phyloP scores from a whole-genome alignment of 257 asterid species.

The Solanum sejunctum region DNA sequence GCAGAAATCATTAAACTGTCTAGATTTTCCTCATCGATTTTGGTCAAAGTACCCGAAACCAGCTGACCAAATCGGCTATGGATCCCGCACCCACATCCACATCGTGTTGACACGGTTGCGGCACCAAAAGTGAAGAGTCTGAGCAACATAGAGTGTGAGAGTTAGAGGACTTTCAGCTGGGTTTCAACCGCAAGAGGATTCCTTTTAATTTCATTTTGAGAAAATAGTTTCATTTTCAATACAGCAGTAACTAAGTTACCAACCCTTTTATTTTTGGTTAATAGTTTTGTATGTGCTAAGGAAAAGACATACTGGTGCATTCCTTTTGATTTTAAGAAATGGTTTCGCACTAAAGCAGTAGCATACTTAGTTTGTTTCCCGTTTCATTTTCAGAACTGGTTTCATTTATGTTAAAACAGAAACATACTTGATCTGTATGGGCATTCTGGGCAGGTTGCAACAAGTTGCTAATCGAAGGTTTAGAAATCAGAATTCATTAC shows the following conservation, averaged over 20 bases:
- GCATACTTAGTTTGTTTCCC: neutral
- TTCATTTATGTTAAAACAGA: neutral
- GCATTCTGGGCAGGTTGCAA: neutral
- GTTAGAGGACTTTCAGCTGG: neutral
- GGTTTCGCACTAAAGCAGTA: neutral
- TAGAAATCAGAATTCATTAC: neutral
- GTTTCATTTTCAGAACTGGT: neutral
- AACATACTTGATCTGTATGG: neutral
- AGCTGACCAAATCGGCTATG: too few relatives aligned
- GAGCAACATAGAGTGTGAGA: neutral
- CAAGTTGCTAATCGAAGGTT: neutral
- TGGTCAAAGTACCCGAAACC: too few relatives aligned
- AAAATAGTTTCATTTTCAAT: neutral
- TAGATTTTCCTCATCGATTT: too few relatives aligned
- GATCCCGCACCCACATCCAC: too few relatives aligned
- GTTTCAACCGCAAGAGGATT: neutral
- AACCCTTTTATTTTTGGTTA: neutral
- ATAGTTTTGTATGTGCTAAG: neutral
- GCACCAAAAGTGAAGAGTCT: too few relatives aligned
- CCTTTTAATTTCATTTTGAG: neutral
- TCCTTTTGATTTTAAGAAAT: neutral
- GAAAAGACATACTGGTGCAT: neutral
- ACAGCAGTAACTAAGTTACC: neutral
- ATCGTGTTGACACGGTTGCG: too few relatives aligned
- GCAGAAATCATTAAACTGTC: too few relatives aligned